A percentile compares a stretch with the other conserved stretches of the same genome.
phyloP scores from a whole-genome alignment of 805 yeast genomes.

The Wickerhamomyces bisporus region DNA sequence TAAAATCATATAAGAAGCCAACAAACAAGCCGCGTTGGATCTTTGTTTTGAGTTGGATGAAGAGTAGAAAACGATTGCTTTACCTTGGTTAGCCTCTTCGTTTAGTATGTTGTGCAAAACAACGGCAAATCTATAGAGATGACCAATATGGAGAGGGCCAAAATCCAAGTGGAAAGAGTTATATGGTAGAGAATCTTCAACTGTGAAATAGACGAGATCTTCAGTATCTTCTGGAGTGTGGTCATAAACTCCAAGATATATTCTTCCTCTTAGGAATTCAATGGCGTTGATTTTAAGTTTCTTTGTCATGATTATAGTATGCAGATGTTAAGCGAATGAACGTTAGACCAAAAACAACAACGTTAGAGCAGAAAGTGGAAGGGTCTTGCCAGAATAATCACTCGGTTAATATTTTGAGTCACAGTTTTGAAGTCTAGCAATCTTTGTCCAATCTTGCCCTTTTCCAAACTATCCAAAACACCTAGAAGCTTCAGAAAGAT shows the following conservation, averaged over 20 bases:
- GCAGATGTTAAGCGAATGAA: too few species aligned
- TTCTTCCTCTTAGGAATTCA: conserved; percentile 42
- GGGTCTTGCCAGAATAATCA: too few species aligned
- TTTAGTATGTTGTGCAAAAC: conserved; percentile 87
- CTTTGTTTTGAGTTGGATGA: conserved; percentile 75
- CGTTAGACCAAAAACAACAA: too few species aligned
- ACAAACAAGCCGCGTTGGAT: conserved; percentile 89
- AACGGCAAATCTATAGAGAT: conserved; percentile 91
- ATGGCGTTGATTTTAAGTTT: conserved; percentile 49
- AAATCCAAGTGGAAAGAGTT: conserved; percentile 95
- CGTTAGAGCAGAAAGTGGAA: too few species aligned
- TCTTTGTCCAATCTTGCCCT: too few species aligned
- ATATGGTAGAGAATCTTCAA: conserved; percentile 88
- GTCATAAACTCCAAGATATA: conserved; percentile 89
- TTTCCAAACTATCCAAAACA: too few species aligned
- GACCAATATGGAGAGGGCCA: conserved; percentile 94
- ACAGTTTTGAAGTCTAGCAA: too few species aligned
- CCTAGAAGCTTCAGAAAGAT: too few species aligned
- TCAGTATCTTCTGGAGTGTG: conserved; percentile 70
- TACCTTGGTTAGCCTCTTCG: conserved; percentile 75
- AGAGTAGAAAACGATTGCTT: conserved; percentile 88
- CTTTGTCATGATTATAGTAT: conserved; percentile 54
- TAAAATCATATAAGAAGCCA: conserved; percentile 91
- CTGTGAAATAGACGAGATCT: conserved; percentile 78
- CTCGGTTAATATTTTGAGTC: too few species aligned